Evolutionary conservation across 106 monocot genomes (phyloP).

Genomic region (Allium cepa): DNA sequence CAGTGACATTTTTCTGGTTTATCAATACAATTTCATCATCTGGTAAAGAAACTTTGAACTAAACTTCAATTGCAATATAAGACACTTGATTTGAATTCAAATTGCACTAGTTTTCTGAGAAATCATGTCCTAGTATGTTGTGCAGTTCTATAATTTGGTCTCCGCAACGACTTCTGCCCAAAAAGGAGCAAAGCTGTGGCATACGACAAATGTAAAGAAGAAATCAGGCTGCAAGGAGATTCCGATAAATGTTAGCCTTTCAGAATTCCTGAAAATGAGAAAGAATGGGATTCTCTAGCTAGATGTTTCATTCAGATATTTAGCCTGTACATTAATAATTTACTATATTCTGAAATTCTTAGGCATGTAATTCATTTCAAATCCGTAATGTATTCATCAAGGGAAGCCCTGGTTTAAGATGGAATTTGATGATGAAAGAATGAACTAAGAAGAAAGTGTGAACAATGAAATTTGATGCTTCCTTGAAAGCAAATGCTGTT

Average conservation of each 20-base stretch:
- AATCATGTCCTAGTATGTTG: neutral
- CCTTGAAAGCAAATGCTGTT: too few relatives aligned
- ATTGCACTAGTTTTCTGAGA: neutral
- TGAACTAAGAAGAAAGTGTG: too few relatives aligned
- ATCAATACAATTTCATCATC: neutral
- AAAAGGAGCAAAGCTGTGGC: constrained; percentile 31
- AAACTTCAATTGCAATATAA: too few relatives aligned
- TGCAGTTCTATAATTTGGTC: constrained; percentile 83
- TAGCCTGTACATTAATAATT: neutral
- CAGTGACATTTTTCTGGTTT: neutral
- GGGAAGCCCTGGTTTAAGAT: too few relatives aligned
- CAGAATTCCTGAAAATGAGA: constrained; percentile 57
- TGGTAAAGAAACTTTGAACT: neutral
- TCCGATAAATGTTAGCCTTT: constrained; percentile 41
- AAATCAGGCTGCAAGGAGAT: constrained; percentile 25
- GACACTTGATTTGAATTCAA: neutral
- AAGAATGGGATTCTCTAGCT: constrained; percentile 28
- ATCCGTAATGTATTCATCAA: too few relatives aligned
- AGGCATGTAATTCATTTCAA: too few relatives aligned
- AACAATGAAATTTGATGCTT: too few relatives aligned
- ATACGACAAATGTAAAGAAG: constrained; percentile 71
- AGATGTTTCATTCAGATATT: neutral
- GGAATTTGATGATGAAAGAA: too few relatives aligned
- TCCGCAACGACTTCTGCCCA: constrained; percentile 43
- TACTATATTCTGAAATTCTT: neutral